Evolutionary conservation across 2,329 filamentous ascomycete species (phyloP).

Genomic region (Corinectria fuckeliana): DNA sequence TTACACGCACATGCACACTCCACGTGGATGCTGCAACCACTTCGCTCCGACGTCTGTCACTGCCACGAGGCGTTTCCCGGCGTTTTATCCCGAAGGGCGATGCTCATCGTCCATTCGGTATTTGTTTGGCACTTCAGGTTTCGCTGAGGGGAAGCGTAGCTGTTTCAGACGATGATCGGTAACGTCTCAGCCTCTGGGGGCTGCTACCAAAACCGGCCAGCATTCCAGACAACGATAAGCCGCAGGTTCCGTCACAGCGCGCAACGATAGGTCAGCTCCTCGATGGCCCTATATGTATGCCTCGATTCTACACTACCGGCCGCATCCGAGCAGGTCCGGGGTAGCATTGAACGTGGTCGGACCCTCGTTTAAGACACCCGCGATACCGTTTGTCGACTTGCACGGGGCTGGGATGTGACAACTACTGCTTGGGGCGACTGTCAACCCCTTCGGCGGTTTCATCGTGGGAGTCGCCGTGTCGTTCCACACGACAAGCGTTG

Average conservation of each 20-base stretch:
- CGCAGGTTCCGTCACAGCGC: conserved; percentile 3
- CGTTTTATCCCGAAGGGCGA: neutral
- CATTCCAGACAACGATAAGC: conserved; percentile 13
- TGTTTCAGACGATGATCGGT: conserved; percentile 35
- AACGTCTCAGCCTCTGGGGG: conserved; percentile 31
- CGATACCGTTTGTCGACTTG: neutral
- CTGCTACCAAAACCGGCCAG: conserved; percentile 17
- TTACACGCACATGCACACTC: neutral
- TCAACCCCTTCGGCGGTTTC: conserved; percentile 18
- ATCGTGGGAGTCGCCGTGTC: conserved; percentile 5
- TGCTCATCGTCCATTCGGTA: neutral
- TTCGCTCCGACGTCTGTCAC: neutral
- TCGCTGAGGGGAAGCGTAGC: conserved; percentile 10
- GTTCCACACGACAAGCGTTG: neutral
- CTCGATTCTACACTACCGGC: conserved; percentile 5
- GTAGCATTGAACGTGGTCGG: conserved; percentile 3
- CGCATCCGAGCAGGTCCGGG: neutral
- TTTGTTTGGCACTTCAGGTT: neutral
- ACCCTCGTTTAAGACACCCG: neutral
- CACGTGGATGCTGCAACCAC: conserved; percentile 11
- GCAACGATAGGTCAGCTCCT: neutral
- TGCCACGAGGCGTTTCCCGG: neutral
- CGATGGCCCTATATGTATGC: neutral
- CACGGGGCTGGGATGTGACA: conserved; percentile 16
- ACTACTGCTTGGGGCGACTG: conserved; percentile 5